Conservation (phyloP, 1,139 yeast species). For the Hansenula lynferdii region DNA sequence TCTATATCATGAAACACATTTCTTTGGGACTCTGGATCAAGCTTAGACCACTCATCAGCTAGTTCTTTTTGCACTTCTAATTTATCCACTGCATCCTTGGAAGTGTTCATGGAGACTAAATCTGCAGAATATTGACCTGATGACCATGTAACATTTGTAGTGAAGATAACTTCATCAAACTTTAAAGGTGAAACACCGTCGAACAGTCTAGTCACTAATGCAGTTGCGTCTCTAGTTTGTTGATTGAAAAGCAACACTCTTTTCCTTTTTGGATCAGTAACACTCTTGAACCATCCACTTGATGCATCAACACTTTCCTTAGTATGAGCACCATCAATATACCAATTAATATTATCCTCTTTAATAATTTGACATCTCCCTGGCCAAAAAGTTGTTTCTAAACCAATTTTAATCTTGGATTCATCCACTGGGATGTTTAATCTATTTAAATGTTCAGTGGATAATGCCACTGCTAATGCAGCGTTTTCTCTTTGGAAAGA, state of each 20-base stretch:
- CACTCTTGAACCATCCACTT: constrained; percentile 63
- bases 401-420: constrained; percentile 53
- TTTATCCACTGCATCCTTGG: constrained; percentile 70
- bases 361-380: constrained; percentile 84
- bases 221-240: constrained; percentile 83
- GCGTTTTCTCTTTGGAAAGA: constrained; percentile 85
- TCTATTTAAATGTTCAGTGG: constrained; percentile 53
- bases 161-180: constrained; percentile 77
- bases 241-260: constrained; percentile 79
- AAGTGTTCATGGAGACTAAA: constrained; percentile 77
- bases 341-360: constrained; percentile 60
- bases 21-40: constrained; percentile 42
- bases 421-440: constrained; percentile 34
- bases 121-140: constrained; percentile 78
- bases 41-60: constrained; percentile 60
- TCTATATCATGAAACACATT: constrained; percentile 74
- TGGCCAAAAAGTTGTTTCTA: constrained; percentile 76
- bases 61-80: constrained; percentile 77
- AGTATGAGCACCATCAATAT: constrained; percentile 95
- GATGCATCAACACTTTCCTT: constrained; percentile 80
- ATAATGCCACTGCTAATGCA: constrained; percentile 76
- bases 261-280: constrained; percentile 9
- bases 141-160: constrained; percentile 91
- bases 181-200: constrained; percentile 33
- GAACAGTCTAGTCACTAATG: constrained; percentile 52